Base-by-base conservation (phyloP, 2,329 filamentous ascomycete genomes). In the Aspergillus sp. region DNA sequence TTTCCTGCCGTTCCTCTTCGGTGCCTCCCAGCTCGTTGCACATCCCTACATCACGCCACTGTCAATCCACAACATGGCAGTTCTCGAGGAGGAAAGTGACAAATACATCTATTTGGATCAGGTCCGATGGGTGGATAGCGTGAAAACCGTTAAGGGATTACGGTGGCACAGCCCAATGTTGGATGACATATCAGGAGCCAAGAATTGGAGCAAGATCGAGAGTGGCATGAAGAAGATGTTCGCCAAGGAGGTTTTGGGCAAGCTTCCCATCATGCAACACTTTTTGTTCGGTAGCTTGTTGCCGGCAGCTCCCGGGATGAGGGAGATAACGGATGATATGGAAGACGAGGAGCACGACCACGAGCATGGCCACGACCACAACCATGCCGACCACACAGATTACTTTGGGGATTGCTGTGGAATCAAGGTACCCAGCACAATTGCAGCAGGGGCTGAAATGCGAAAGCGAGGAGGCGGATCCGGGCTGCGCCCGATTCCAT, bases 131-230 rank as follows among this genome's bases (percentile, higher is more conserved):
- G 94, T 99, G 60, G 97, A 98, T 78, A 91, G 88, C 67, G 96
- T 96, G 60, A 99, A 99, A 82, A 96, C 92, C 1, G 93, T 97
- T 60, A 92, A 96, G 71, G 94, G 93, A 1, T 80, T 99, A 62
- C 86, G 95, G 48, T 99, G 95, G 95, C 96, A 99, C 71, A 93
- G 89, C 65, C 95, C 96, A 3, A 98, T 99, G 96, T 86, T 99
- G 17, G 95, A 99, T 73, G 95, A 99, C 74, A 99, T 99, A 65
- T 95, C 90, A 3, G 88, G 91, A 1, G 90, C 94, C 15, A 93
- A 91, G 74, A 90, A 84, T 41, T 99, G 95, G 95, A 80, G 78
- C 65, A 99, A 99, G 81, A 90, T 99, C 53, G 93, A 98, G 75
- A 89, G 84, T 25, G 95, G 95, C 6, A 98, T 99, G 96, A 86